These are phyloP conservation scores for Boletus tylopilopsis DNA, from an alignment of 768 basidiomycete species.

Conservation along the genomic window DNA sequence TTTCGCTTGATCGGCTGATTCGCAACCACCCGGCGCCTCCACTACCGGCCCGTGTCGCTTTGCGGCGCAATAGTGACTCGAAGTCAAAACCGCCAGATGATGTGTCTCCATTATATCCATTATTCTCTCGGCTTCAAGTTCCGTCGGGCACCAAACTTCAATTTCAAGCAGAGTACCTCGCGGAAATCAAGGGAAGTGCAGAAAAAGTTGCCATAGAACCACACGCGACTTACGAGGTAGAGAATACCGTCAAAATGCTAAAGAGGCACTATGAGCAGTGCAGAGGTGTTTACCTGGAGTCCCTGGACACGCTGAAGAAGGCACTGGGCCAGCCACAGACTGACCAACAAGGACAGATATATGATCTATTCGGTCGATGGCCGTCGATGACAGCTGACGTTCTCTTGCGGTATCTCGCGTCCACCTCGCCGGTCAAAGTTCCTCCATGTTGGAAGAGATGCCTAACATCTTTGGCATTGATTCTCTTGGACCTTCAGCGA, in stretches of 20 bases:
- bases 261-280: neutral
- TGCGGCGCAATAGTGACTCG: neutral
- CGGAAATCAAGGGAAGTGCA: neutral
- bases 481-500: neutral
- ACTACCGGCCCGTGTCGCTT: neutral
- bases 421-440: neutral
- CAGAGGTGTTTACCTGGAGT: neutral
- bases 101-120: neutral
- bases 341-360: neutral
- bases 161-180: slow-evolving; percentile 13
- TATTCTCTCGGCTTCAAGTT: neutral
- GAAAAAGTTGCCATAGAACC: neutral
- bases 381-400: neutral
- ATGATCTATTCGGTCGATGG: neutral
- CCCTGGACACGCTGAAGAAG: neutral
- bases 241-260: neutral
- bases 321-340: slow-evolving; percentile 11
- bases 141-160: too few species aligned
- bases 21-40: neutral
- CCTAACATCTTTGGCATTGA: neutral
- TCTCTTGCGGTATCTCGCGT: neutral
- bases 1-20: neutral
- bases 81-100: too few species aligned
- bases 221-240: neutral
- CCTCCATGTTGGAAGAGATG: neutral